Evolutionary conservation across 129 eudicot genomes (phyloP).

Genomic region (Daucus carota): DNA sequence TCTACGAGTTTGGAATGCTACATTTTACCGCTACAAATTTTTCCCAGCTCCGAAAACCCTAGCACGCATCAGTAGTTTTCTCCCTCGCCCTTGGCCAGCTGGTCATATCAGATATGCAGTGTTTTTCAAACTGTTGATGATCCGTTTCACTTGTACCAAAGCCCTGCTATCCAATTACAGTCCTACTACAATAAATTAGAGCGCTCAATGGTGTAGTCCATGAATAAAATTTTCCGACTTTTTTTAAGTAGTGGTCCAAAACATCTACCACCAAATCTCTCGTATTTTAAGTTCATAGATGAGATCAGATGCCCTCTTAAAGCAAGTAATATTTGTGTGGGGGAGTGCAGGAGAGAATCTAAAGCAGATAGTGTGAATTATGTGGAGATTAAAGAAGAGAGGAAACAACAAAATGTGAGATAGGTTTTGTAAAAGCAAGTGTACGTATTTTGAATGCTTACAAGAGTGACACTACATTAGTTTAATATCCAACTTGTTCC

Average conservation of each 20-base stretch:
- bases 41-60: too few species aligned
- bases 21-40: too few species aligned
- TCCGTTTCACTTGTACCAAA: neutral
- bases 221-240: too few species aligned
- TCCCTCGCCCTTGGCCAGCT: too few species aligned
- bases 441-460: neutral
- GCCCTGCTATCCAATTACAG: neutral
- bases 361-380: neutral
- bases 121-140: too few species aligned
- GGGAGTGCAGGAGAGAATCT: slow-evolving; percentile 8
- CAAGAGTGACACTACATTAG: neutral
- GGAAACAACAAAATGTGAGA: slow-evolving; percentile 2
- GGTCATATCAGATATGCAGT: too few species aligned
- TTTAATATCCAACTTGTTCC: neutral
- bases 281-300: neutral
- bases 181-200: neutral
- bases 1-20: too few species aligned
- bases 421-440: slow-evolving; percentile 1
- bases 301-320: slow-evolving; percentile 3
- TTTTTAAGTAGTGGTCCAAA: slow-evolving; percentile 5
- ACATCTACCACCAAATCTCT: neutral
- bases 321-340: neutral
- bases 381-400: slow-evolving; percentile 1
- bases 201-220: too few species aligned
- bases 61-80: too few species aligned